phyloP scores from a whole-genome alignment of 2,329 filamentous ascomycete genomes.

The Graphiopsis chlorocephala region DNA sequence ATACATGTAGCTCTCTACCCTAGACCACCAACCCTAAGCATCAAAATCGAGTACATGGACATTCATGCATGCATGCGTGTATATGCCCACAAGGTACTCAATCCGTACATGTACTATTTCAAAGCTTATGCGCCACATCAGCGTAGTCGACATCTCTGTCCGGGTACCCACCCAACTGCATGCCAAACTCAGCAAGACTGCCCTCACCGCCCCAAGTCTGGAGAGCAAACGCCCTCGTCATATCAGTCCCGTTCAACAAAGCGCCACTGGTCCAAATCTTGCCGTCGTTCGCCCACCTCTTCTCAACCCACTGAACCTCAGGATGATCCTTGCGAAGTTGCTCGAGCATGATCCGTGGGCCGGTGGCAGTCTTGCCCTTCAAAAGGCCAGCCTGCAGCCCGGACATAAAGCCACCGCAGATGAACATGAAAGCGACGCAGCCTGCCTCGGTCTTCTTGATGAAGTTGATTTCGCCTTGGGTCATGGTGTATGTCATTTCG shows the following conservation, averaged over 20 bases:
- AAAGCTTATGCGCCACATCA: not conserved
- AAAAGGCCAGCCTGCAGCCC: constrained; percentile 39
- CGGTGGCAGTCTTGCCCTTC: constrained; percentile 40
- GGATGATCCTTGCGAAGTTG: constrained; percentile 31
- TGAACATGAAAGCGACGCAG: constrained; percentile 40
- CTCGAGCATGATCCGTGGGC: constrained; percentile 32
- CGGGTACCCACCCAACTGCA: constrained; percentile 17
- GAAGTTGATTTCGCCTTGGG: constrained; percentile 37
- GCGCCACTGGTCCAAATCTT: constrained; percentile 37
- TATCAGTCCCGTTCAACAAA: constrained; percentile 35
- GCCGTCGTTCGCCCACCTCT: constrained; percentile 32
- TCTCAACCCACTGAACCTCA: constrained; percentile 38
- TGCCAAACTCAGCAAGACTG: constrained; percentile 19
- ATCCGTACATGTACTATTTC: no score
- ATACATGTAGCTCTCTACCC: not conserved
- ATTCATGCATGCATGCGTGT: no score
- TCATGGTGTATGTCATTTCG: constrained; percentile 29
- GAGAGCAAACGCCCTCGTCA: constrained; percentile 32
- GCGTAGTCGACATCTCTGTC: constrained; percentile 8
- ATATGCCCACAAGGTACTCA: no score
- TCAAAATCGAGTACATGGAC: not conserved
- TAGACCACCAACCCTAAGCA: not conserved
- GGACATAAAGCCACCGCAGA: constrained; percentile 40
- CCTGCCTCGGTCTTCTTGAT: constrained; percentile 37
- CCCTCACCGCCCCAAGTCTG: constrained; percentile 27